Conservation (phyloP, 352 stramenopile genomes). For the Phytophthora agathidicida region DNA sequence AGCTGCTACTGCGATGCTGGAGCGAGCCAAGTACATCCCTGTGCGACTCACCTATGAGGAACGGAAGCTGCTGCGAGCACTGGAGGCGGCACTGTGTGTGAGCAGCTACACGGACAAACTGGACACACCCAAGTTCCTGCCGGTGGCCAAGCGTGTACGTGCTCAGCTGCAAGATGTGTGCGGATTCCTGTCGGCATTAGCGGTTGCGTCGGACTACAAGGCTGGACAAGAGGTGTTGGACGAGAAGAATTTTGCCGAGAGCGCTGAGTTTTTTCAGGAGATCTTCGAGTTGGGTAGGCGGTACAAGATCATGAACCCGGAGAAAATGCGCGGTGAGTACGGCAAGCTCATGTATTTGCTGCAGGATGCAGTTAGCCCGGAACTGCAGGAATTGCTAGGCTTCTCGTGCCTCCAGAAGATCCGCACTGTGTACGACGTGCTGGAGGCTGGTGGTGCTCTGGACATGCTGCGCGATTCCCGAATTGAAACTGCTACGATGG, state of each 20-base stretch:
- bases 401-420: constrained; percentile 87
- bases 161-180: constrained; percentile 93
- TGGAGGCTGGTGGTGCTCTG: constrained; percentile 74
- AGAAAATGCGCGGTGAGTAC: constrained; percentile 97
- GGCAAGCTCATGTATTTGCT: constrained; percentile 96
- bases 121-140: constrained; percentile 74
- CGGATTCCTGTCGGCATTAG: constrained; percentile 91
- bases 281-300: constrained; percentile 94
- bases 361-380: constrained; percentile 89
- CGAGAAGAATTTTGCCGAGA: constrained; percentile 91
- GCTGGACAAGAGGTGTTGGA: constrained; percentile 86
- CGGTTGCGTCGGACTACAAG: constrained; percentile 90
- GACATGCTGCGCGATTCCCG: constrained; percentile 85
- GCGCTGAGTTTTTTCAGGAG: constrained; percentile 90
- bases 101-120: constrained; percentile 95
- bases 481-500: constrained; percentile 94
- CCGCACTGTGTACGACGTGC: constrained; percentile 91
- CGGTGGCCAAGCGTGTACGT: constrained; percentile 82
- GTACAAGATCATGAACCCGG: constrained; percentile 99
- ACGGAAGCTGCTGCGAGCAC: constrained; percentile 92
- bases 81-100: constrained; percentile 94
- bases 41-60: constrained; percentile 95
- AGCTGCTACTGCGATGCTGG: constrained; percentile 62
- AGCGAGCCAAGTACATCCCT: constrained; percentile 96
- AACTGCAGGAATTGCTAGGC: constrained; percentile 85